Evolutionary conservation across 176 grass and related monocot species (phyloP).

Genomic region (Triticum aestivum): IWGSC_CS_RefSeq_v2.1 NC_057801.1:432246732-432247231

Average conservation of each 20-base stretch:
- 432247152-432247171: slow-evolving; percentile 57
- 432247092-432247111: slow-evolving; percentile 57
- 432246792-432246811: not conserved
- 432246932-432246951: slow-evolving; percentile 85
- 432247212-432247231: slow-evolving; percentile 60
- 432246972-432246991: not conserved
- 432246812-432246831: slow-evolving; percentile 45
- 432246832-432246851: slow-evolving; percentile 73
- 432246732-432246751: not conserved
- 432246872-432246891: not conserved
- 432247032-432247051: slow-evolving; percentile 53
- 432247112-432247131: slow-evolving; percentile 50
- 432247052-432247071: slow-evolving; percentile 72
- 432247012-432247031: not conserved
- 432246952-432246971: slow-evolving; percentile 43
- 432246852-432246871: slow-evolving; percentile 65
- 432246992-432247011: not conserved
- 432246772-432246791: not conserved
- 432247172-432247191: slow-evolving; percentile 46
- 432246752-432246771: not conserved
- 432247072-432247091: slow-evolving; percentile 60
- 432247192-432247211: slow-evolving; percentile 67
- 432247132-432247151: slow-evolving; percentile 56
- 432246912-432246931: slow-evolving; percentile 56
- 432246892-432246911: slow-evolving; percentile 36